Evolutionary conservation across 495 filamentous ascomycete genomes (phyloP).

Genomic region (Venustampulla echinocandica): DNA sequence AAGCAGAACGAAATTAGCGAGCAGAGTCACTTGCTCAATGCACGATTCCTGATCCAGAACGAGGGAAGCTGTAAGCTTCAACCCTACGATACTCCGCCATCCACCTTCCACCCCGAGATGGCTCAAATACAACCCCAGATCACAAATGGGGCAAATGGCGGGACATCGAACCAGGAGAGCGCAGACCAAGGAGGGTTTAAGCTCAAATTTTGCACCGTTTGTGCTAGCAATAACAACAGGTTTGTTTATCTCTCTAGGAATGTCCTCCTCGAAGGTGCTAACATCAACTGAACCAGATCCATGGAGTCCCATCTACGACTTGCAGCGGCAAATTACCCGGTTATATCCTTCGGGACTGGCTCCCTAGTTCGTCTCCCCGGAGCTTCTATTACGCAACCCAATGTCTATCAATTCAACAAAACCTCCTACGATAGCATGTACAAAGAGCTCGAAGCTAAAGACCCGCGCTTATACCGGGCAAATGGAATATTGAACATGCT

Average conservation of each 20-base stretch:
- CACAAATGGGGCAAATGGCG: constrained; percentile 20
- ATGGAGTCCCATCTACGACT: constrained; percentile 97
- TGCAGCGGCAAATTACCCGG: constrained; percentile 76
- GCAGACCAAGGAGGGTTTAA: constrained; percentile 51
- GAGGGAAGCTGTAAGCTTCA: too few relatives aligned
- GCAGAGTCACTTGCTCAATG: too few relatives aligned
- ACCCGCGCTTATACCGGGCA: constrained; percentile 76
- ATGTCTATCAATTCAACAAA: constrained; percentile 94
- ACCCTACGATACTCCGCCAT: too few relatives aligned
- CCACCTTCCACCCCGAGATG: too few relatives aligned
- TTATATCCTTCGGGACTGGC: constrained; percentile 96
- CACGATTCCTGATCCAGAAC: too few relatives aligned
- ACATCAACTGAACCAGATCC: constrained; percentile 43
- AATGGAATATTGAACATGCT: constrained; percentile 96
- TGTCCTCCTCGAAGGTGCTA: not conserved
- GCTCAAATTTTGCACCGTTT: constrained; percentile 96
- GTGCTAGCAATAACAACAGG: constrained; percentile 94
- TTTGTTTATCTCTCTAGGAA: constrained; percentile 30
- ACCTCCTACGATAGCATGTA: constrained; percentile 92
- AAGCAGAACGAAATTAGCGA: too few relatives aligned
- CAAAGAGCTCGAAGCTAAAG: constrained; percentile 74
- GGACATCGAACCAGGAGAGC: constrained; percentile 32
- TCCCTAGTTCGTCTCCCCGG: constrained; percentile 91
- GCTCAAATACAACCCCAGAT: constrained; percentile 16
- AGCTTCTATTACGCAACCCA: constrained; percentile 82